phyloP scores from a whole-genome alignment of 2,329 filamentous ascomycete genomes.

The Podosphaera leucotricha region DNA sequence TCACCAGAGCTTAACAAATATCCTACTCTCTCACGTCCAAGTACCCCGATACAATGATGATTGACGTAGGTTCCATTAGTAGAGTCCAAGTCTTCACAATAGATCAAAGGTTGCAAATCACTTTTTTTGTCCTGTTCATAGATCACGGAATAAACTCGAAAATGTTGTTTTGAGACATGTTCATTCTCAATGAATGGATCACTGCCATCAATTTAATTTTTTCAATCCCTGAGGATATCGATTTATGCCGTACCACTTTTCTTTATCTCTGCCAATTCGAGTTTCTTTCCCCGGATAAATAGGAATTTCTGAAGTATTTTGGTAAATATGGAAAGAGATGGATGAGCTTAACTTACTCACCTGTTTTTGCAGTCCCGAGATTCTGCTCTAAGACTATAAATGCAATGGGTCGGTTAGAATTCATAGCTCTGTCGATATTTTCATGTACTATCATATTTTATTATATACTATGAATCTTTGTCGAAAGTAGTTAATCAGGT shows the following conservation, averaged over 20 bases:
- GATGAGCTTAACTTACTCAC: neutral
- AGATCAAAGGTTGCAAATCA: conserved; percentile 20
- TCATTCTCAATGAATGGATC: conserved; percentile 20
- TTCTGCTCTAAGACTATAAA: neutral
- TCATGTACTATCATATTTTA: neutral
- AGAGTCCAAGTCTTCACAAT: conserved; percentile 31
- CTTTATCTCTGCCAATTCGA: conserved; percentile 12
- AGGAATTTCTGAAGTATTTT: conserved; percentile 2
- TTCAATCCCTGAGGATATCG: neutral
- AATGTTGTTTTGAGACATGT: conserved; percentile 27
- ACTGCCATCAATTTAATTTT: conserved; percentile 9
- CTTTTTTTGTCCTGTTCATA: conserved; percentile 16
- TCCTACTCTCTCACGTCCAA: conserved; percentile 16
- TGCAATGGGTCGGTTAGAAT: neutral
- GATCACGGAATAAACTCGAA: conserved; percentile 29
- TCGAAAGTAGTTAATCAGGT: neutral
- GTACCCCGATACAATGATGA: conserved; percentile 21
- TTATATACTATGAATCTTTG: neutral
- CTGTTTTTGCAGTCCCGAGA: neutral
- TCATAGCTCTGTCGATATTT: neutral
- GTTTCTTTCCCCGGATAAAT: conserved; percentile 8
- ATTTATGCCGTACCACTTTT: conserved; percentile 9
- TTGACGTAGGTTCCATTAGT: conserved; percentile 31
- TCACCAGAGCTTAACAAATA: conserved; percentile 28
- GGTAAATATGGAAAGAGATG: neutral